A percentile compares a stretch with the other conserved stretches of the same genome.
Conservation (phyloP, 2,329 filamentous ascomycete genomes). For the Magnaporthiopsis incrustans region DNA sequence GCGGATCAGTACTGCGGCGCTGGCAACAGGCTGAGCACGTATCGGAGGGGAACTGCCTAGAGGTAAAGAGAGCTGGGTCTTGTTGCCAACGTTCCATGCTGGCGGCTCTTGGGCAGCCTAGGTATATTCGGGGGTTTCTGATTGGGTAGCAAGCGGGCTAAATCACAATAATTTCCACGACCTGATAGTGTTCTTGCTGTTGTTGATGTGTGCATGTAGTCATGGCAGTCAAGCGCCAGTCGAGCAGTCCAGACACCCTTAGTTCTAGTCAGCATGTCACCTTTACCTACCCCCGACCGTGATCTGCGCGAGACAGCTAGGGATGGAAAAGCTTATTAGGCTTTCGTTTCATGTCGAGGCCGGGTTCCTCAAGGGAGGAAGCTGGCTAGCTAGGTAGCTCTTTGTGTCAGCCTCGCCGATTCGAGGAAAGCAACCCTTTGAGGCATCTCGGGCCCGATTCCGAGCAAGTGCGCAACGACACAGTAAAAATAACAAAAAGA, state of each 20-base stretch:
- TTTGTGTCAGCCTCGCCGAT: background rate
- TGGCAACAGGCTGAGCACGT: slow-evolving; percentile 24
- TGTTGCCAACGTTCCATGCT: background rate
- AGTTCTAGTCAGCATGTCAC: too few species aligned
- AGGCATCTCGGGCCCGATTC: background rate
- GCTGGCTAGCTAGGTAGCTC: background rate
- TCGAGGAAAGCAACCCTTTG: background rate
- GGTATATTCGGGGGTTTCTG: background rate
- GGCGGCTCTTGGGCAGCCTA: background rate
- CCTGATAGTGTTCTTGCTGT: too few species aligned
- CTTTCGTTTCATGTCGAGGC: background rate
- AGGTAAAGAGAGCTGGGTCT: background rate
- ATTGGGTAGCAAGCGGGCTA: background rate
- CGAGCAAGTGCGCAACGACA: background rate
- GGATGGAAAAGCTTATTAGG: background rate
- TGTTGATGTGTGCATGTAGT: background rate
- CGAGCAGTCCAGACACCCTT: background rate
- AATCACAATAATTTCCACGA: background rate
- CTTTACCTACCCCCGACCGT: too few species aligned
- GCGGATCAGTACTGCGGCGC: slow-evolving; percentile 30
- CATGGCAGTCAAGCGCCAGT: background rate
- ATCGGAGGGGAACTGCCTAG: background rate
- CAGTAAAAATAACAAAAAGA: background rate
- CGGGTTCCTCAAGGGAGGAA: too few species aligned
- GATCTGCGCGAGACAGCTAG: background rate